phyloP scores from a whole-genome alignment of 805 yeast species.

The Pachysolen tannophilus region DNA sequence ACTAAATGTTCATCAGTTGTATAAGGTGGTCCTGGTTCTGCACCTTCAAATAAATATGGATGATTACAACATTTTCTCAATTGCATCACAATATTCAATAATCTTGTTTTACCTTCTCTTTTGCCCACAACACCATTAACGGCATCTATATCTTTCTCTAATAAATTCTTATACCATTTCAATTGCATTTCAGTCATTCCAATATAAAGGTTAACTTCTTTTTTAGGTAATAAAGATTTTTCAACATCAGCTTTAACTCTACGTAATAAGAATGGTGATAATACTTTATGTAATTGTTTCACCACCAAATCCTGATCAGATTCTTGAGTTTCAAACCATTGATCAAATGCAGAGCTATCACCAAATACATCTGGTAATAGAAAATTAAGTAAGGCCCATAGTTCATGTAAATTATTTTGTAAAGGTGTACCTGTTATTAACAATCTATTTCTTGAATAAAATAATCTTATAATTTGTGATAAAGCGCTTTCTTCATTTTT shows the following conservation, averaged over 20 bases:
- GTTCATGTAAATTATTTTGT: slow-evolving; percentile 71
- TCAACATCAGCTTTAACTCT: slow-evolving; percentile 80
- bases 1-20: slow-evolving; percentile 81
- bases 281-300: slow-evolving; percentile 65
- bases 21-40: slow-evolving; percentile 85
- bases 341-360: slow-evolving; percentile 65
- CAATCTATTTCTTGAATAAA: slow-evolving; percentile 61
- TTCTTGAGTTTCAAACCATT: slow-evolving; percentile 51
- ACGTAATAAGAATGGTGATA: slow-evolving; percentile 67
- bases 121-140: slow-evolving; percentile 77
- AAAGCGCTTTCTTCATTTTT: slow-evolving; percentile 68
- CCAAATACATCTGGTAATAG: slow-evolving; percentile 73
- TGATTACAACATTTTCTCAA: slow-evolving; percentile 80
- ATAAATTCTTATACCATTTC: slow-evolving; percentile 66
- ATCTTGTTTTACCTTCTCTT: slow-evolving; percentile 66
- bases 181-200: slow-evolving; percentile 76
- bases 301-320: slow-evolving; percentile 37
- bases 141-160: slow-evolving; percentile 78
- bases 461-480: slow-evolving; percentile 68
- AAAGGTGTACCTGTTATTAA: slow-evolving; percentile 78
- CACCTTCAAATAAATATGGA: slow-evolving; percentile 80
- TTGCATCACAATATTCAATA: slow-evolving; percentile 78
- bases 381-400: slow-evolving; percentile 76
- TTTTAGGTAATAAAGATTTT: slow-evolving; percentile 65
- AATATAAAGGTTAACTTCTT: slow-evolving; percentile 65